phyloP scores from a whole-genome alignment of 1,284 basidiomycete species.

The Cerioporus squamosus region DNA sequence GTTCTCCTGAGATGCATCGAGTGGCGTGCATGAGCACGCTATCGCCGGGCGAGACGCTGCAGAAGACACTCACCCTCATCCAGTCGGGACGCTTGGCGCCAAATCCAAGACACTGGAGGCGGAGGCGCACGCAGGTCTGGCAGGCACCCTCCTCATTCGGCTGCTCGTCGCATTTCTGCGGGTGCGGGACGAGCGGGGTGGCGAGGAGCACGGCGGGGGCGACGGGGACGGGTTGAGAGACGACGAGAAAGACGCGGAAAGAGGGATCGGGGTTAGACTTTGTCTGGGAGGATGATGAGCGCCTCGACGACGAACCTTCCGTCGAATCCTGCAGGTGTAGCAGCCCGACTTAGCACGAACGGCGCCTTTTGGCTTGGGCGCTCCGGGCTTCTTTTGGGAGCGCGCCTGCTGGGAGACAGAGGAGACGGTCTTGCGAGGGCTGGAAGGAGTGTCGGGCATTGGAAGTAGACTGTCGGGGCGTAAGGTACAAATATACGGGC shows the following conservation, averaged over 20 bases:
- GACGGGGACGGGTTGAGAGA: constrained; percentile 17
- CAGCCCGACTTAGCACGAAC: constrained; percentile 83
- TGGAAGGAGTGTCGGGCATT: constrained; percentile 41
- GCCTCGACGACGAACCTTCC: constrained; percentile 58
- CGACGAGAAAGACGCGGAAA: constrained; percentile 16
- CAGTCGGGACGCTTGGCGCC: constrained; percentile 84
- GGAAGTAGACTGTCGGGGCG: constrained; percentile 12
- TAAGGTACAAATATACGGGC: constrained; percentile 20
- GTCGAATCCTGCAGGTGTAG: constrained; percentile 82
- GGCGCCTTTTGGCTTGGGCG: constrained; percentile 76
- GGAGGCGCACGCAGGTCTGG: constrained; percentile 75
- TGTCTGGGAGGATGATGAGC: constrained; percentile 23
- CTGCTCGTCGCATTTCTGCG: constrained; percentile 83
- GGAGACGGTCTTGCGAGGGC: constrained; percentile 40
- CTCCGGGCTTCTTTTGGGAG: constrained; percentile 50
- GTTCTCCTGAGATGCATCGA: constrained; percentile 54
- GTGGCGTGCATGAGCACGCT: constrained; percentile 14
- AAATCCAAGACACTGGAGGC: constrained; percentile 85
- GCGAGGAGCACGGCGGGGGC: constrained; percentile 8
- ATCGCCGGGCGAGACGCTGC: constrained; percentile 8
- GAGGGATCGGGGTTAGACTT: constrained; percentile 23
- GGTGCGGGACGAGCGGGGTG: constrained; percentile 8
- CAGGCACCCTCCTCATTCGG: constrained; percentile 65
- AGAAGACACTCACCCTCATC: constrained; percentile 61
- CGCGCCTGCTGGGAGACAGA: constrained; percentile 38